Evolutionary conservation across 768 basidiomycete genomes (phyloP).

Genomic region (Fibroporia radiculosa): DNA sequence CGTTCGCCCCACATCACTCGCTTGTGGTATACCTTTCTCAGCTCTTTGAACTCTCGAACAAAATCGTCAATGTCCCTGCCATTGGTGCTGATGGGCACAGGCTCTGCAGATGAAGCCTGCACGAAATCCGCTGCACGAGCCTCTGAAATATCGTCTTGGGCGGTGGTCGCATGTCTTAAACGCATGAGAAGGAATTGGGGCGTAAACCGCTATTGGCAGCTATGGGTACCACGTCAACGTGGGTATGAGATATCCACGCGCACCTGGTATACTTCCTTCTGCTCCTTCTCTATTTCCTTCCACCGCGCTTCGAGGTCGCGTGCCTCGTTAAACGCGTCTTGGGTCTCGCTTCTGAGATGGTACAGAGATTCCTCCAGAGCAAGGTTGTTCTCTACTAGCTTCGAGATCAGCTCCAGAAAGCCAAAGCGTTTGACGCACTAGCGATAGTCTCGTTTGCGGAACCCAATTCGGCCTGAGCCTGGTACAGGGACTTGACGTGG

Average conservation of each 20-base stretch:
- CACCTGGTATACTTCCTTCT: constrained; percentile 85
- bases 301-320: constrained; percentile 74
- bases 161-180: constrained; percentile 78
- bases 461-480: constrained; percentile 70
- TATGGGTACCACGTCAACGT: not conserved
- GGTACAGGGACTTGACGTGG: constrained; percentile 66
- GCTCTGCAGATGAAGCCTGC: constrained; percentile 34
- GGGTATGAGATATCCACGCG: not conserved
- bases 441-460: constrained; percentile 83
- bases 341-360: constrained; percentile 69
- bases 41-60: constrained; percentile 79
- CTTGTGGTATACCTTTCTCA: constrained; percentile 89
- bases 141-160: constrained; percentile 88
- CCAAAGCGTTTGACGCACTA: constrained; percentile 39
- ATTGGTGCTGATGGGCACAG: constrained; percentile 14
- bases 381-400: constrained; percentile 58
- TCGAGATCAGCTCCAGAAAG: not conserved
- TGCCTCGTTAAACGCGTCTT: constrained; percentile 84
- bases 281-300: constrained; percentile 84
- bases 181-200: constrained; percentile 87
- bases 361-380: constrained; percentile 71
- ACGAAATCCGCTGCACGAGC: constrained; percentile 78
- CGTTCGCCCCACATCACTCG: constrained; percentile 83
- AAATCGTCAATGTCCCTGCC: constrained; percentile 75
- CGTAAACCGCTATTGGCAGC: constrained; percentile 57